phyloP scores from a whole-genome alignment of 495 filamentous ascomycete genomes.

The Neurospora tetrasperma region DNA sequence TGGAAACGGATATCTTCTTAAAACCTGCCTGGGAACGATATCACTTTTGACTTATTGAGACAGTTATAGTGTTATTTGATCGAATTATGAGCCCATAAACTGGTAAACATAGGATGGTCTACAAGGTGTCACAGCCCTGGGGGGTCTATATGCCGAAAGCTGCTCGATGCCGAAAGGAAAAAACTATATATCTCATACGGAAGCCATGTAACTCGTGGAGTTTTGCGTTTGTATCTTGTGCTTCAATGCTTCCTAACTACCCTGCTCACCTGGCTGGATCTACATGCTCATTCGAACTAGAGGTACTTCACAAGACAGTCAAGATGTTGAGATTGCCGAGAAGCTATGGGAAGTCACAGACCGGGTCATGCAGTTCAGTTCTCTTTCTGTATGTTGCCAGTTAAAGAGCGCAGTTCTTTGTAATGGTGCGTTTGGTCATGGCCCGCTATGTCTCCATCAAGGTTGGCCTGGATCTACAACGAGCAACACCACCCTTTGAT shows the following conservation, averaged over 20 bases:
- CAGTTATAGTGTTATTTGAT: neutral
- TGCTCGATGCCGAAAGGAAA: neutral
- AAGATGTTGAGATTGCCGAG: neutral
- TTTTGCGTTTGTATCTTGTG: neutral
- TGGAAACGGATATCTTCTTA: neutral
- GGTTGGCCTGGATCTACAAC: neutral
- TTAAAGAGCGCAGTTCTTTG: neutral
- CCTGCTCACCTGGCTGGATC: neutral
- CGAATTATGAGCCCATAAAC: neutral
- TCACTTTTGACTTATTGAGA: neutral
- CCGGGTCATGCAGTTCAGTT: neutral
- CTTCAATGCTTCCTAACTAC: neutral
- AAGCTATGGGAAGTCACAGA: neutral
- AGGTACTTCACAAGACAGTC: neutral
- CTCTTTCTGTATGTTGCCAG: neutral
- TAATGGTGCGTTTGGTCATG: neutral
- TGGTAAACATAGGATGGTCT: neutral
- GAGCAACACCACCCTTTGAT: neutral
- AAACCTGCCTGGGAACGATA: neutral
- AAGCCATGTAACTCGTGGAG: neutral
- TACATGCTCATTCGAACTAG: neutral
- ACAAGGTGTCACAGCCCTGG: neutral
- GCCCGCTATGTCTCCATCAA: neutral
- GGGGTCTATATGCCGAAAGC: neutral
- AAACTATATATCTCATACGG: neutral